Evolutionary conservation across 768 basidiomycete genomes (phyloP).

Genomic region (Lactarius vividus): DNA sequence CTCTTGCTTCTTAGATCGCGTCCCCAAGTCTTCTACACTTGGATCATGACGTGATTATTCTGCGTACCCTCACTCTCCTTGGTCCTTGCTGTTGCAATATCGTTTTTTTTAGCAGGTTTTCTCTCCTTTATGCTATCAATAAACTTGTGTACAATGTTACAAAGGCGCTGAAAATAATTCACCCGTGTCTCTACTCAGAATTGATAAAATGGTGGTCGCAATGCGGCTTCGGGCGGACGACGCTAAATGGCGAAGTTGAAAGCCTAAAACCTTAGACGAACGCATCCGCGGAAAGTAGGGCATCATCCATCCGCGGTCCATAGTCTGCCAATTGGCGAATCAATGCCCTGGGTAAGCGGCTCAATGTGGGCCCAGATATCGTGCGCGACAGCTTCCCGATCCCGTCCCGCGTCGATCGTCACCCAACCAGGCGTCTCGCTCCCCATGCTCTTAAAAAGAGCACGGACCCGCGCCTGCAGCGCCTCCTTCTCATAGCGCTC

Average conservation of each 20-base stretch:
- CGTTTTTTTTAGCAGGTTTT: constrained; percentile 20
- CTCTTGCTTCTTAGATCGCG: constrained; percentile 17
- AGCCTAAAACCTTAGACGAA: background rate
- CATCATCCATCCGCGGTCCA: constrained; percentile 53
- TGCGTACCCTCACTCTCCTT: constrained; percentile 14
- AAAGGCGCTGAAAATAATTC: constrained; percentile 17
- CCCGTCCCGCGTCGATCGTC: constrained; percentile 55
- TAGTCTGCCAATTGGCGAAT: constrained; percentile 45
- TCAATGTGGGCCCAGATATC: constrained; percentile 55
- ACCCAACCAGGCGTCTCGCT: constrained; percentile 45
- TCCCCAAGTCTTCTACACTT: constrained; percentile 1
- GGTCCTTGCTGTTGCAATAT: constrained; percentile 12
- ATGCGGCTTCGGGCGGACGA: background rate
- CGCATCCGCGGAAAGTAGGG: background rate
- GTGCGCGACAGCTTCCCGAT: constrained; percentile 47
- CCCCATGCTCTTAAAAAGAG: constrained; percentile 56
- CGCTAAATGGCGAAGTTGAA: background rate
- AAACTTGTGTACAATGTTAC: constrained; percentile 22
- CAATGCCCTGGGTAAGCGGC: constrained; percentile 41
- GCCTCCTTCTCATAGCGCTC: constrained; percentile 86
- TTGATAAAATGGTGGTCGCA: background rate
- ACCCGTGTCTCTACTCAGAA: background rate
- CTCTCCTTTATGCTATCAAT: constrained; percentile 23
- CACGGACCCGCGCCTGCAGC: constrained; percentile 64
- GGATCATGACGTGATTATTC: constrained; percentile 20